These are phyloP conservation scores for Phytopythium boreale DNA, from an alignment of 352 stramenopile species.

Conservation along the genomic window DNA sequence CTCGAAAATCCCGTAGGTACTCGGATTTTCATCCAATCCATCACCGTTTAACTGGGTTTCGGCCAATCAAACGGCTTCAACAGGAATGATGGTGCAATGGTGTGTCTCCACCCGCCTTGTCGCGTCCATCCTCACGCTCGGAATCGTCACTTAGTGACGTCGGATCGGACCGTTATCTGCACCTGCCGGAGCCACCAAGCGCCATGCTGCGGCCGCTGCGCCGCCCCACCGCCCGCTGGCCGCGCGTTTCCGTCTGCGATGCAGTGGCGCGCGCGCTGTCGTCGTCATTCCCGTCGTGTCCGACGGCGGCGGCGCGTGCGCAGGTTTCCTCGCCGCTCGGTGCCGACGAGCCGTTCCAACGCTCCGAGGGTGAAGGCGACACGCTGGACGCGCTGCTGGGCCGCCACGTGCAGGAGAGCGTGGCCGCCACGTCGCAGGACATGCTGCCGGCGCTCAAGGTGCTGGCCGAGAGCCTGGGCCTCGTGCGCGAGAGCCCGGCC, in stretches of 20 bases:
- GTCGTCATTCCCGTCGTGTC: background rate
- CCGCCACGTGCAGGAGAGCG: conserved; percentile 21
- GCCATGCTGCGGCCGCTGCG: conserved; percentile 2
- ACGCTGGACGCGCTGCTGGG: conserved; percentile 20
- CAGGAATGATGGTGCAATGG: conserved; percentile 1
- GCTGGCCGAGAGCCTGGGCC: conserved; percentile 62
- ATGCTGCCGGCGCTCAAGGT: conserved; percentile 74
- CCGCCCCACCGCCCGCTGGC: background rate
- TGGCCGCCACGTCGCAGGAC: conserved; percentile 48
- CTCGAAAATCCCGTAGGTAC: too few species aligned
- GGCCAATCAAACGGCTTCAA: background rate
- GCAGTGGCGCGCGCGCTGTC: background rate
- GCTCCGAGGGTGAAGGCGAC: background rate
- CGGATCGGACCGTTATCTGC: background rate
- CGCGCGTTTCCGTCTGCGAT: background rate
- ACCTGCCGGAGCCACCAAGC: too few species aligned
- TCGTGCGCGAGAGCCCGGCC: conserved; percentile 53
- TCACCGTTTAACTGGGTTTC: background rate
- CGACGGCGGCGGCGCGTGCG: too few species aligned
- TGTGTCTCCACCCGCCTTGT: background rate
- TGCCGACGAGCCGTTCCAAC: background rate
- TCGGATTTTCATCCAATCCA: background rate
- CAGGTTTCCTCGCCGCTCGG: too few species aligned
- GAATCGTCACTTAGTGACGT: background rate
- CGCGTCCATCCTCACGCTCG: background rate